Evolutionary conservation across 352 stramenopile genomes (phyloP), one percentile per base, ranked within the genome.

Genomic region (Phytophthora vignae): DNA sequence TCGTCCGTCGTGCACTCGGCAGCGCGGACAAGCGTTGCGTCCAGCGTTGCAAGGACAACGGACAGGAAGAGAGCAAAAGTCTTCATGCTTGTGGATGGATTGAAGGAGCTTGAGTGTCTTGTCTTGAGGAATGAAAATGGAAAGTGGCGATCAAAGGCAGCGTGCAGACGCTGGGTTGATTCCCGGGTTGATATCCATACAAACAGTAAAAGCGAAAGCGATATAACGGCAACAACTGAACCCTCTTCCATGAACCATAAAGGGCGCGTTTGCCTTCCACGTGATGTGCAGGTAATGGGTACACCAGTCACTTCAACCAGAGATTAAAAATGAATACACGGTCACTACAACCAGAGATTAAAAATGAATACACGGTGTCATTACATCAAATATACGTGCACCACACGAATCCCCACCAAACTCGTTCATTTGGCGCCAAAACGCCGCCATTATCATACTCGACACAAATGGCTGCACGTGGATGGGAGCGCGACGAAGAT

Each of bases 401-500:
- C 33, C 31, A 67, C 56, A 54, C 22, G 5, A 38, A 55, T 25
- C 60, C 36, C 36, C 4, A 22, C 31, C 21, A 54, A 67, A 66
- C 25, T 33, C 50, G n/a, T 44, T 69, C 55, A n/a, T 10, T 82
- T 82, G 60, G 67, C 74, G 71, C 77, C 57, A 82, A 74, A 53
- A 67, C 42, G 22, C 36, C 27, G 46, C 33, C 3, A 63, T 14
- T 19, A 14, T 42, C 33, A 11, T 42, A 5, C 11, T 52, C 19
- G 22, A 61, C n/a, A 58, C n/a, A 8, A 91, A 25, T 91, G 84
- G 75, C 84, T 49, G 44, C 70, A 46, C 74, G 74, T 42, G 77
- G 82, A 50, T 92, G 84, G 84, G 84, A 92, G 63, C 81, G 79
- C 36, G 81, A 90, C 36, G 84, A 78, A 27, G 77, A 88, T 27